These are phyloP conservation scores for Solanum lignicaule DNA, from an alignment of 257 asterid species.

Conservation along the genomic window DNA sequence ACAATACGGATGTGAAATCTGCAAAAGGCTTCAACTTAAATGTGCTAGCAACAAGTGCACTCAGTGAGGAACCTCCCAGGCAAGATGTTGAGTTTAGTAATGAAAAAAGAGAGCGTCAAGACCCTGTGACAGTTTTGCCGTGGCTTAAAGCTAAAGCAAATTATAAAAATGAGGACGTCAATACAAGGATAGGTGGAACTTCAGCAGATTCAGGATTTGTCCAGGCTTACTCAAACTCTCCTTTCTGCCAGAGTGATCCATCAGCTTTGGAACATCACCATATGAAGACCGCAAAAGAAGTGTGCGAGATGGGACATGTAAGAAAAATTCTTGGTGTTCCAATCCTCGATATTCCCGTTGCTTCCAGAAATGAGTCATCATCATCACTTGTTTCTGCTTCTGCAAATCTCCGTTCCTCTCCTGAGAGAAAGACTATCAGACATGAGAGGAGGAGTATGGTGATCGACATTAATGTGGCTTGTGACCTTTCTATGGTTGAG, in stretches of 20 bases:
- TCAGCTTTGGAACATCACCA: constrained; percentile 16
- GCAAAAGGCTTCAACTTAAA: constrained; percentile 59
- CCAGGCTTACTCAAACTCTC: constrained; percentile 19
- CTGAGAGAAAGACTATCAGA: constrained; percentile 9
- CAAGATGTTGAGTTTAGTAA: constrained; percentile 33
- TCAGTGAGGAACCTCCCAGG: constrained; percentile 20
- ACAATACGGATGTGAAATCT: constrained; percentile 23
- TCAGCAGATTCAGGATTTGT: constrained; percentile 9
- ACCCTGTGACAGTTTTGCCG: constrained; percentile 33
- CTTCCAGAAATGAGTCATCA: constrained; percentile 22
- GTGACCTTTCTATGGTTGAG: constrained; percentile 18
- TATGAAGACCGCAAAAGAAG: constrained; percentile 17
- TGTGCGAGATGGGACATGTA: constrained; percentile 15
- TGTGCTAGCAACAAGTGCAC: constrained; percentile 32
- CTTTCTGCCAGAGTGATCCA: constrained; percentile 1
- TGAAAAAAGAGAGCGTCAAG: constrained; percentile 27
- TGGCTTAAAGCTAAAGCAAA: constrained; percentile 62
- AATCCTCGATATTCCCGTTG: constrained; percentile 35
- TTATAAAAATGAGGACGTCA: constrained; percentile 7
- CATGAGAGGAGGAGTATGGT: constrained; percentile 29
- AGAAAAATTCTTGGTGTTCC: constrained; percentile 72
- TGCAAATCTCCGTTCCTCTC: constrained; percentile 9
- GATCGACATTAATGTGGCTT: constrained; percentile 76
- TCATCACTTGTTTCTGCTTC: constrained; percentile 24
- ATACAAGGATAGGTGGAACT: constrained; percentile 14